Percentiles rank a stretch among this genome's conserved stretches.
These are phyloP conservation scores for Candida hispaniensis DNA, from an alignment of 805 yeast genomes.

Conservation along the genomic window DNA sequence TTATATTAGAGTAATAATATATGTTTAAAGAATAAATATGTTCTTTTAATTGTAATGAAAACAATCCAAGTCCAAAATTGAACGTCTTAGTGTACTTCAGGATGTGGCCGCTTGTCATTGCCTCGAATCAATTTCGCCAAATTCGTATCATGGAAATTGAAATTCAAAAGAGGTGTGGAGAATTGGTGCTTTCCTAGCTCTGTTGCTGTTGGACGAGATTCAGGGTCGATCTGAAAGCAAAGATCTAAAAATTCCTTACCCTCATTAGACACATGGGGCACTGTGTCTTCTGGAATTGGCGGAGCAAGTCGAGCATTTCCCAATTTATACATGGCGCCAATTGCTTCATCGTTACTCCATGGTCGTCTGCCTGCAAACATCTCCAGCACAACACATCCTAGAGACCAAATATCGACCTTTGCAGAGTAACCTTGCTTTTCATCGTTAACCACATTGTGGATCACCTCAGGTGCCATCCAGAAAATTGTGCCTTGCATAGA, in stretches of 20 bases:
- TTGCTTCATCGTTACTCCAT: slow-evolving; percentile 92
- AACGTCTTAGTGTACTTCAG: neutral
- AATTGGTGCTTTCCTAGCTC: slow-evolving; percentile 47
- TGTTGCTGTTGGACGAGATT: slow-evolving; percentile 78
- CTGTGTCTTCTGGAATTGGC: slow-evolving; percentile 87
- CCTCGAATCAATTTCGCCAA: slow-evolving; percentile 43
- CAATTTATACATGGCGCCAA: slow-evolving; percentile 81
- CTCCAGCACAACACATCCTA: slow-evolving; percentile 93
- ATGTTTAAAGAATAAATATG: no score
- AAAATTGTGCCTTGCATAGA: slow-evolving; percentile 98
- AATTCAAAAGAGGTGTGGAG: slow-evolving; percentile 33
- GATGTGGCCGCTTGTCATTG: slow-evolving; percentile 18
- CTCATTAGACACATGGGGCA: slow-evolving; percentile 46
- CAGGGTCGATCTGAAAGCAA: slow-evolving; percentile 67
- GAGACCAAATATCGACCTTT: slow-evolving; percentile 95
- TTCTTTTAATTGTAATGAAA: no score
- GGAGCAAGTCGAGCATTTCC: slow-evolving; percentile 88
- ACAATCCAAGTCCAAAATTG: no score
- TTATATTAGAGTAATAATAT: no score
- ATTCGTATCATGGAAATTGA: slow-evolving; percentile 44
- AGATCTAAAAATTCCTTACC: slow-evolving; percentile 63
- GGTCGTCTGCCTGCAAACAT: slow-evolving; percentile 98
- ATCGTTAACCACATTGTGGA: slow-evolving; percentile 65
- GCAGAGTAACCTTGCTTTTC: slow-evolving; percentile 90
- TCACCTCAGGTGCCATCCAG: slow-evolving; percentile 99